Evolutionary conservation across 768 basidiomycete genomes (phyloP), one percentile per base, ranked within the genome.

Genomic region (Suillus subaureus): DNA sequence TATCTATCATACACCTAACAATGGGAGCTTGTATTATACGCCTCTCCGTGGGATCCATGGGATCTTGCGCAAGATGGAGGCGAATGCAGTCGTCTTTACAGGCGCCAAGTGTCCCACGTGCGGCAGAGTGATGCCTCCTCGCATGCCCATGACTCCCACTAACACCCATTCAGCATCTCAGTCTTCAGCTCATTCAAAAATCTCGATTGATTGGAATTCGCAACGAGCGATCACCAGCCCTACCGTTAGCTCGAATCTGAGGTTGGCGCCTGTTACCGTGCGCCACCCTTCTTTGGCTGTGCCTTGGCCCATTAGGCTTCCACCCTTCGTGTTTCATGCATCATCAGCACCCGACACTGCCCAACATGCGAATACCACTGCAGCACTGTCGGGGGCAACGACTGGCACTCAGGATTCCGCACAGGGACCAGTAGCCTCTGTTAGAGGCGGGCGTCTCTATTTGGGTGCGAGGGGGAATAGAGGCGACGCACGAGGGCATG

Each of bases 171-270:
- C 43, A n/a, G 45, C 12, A 23, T 43, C 35, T 26, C 70, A 45
- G 16, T 43, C 18, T 28, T 37, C n/a, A 15, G 31, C 15, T 21
- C 23, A 12, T 4, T 51, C 51, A 21, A 51, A 37, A 6, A 28
- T 52, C 16, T 28, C 16, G 4, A 18, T 18, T 5, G 7, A n/a
- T 54, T 40, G 60, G n/a, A 64, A 16, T 8, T 47, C 60, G 6
- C 21, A 23, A 23, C 57, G 35, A 40, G 43, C 42, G 21, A 64
- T 39, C 31, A 42, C 63, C 45, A 66, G 61, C 21, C 67, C 68
- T 9, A 11, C 4, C 18, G 61, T 5, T 5, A 62, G 69, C 5
- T 77, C 75, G 2, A 74, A 64, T 33, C 65, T 71, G 0, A 43
- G 64, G 7, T n/a, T 61, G 8, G 58, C 64, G 15, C 66, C 66